Base-by-base conservation (phyloP, 2,329 filamentous ascomycete species). In the Didymella segeticola region DNA sequence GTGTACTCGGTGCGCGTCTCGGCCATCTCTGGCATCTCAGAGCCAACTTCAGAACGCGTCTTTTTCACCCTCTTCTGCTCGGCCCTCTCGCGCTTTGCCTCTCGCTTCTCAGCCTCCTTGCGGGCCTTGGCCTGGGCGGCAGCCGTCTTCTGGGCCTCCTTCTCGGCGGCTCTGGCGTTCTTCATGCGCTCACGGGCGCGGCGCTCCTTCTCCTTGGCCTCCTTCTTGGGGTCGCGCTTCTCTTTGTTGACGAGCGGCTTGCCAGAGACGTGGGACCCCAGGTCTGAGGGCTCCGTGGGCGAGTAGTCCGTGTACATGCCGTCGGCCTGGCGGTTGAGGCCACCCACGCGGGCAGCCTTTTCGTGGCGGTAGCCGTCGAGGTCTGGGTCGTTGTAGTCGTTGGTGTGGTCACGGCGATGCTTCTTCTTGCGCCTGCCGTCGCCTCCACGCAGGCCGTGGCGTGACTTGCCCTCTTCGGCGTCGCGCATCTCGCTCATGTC, bases 301-400 rank as follows among this genome's bases (percentile, higher is more conserved):
- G 88, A 88, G 74, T 90, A 90, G 70, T 96, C 90, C 82, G 91
- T 96, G 61, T 85, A 80, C 55, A 86, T 89, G 56, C 88, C 89
- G 63, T 97, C 93, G 36, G 87, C 83, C 62, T 89, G 82, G 66
- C 88, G 87, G 77, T 98, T 98, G 73, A 98, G 79, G 17, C 93
- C 93, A 29, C 93, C 93, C 2, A 98, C 92, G 45, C 89, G 84
- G 0, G 93, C 93, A 2, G 91, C 80, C 73, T 88, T 90, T 78
- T 98, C 93, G 69, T 91, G 83, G 20, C 93, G 89, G 79, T 98
- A 98, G 27, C 86, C 86, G 53, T 89, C 86, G 50, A 98, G 84
- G 56, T 95, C 88, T 39, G 75, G 75, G 62, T 82, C 80, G 33
- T 69, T 50, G 72, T 76, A 56, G 64, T 83, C 80, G 64, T 83